Conservation (phyloP, 2,329 filamentous ascomycete species). For the Trichoderma lentiforme region DNA sequence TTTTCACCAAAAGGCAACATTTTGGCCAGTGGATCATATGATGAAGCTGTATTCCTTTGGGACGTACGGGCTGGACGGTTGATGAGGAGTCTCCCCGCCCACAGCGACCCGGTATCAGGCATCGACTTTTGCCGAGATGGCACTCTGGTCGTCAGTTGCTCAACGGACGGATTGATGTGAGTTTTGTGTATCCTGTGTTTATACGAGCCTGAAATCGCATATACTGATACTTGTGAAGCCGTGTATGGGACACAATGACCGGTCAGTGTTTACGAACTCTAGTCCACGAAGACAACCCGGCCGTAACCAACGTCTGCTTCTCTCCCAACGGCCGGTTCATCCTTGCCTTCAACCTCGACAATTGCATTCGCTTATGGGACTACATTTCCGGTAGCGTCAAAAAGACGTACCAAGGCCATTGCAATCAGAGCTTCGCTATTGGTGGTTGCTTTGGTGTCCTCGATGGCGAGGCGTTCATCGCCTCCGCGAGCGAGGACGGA, state of each 20-base stretch:
- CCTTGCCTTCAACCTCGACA: conserved; percentile 87
- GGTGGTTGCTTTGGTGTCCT: conserved; percentile 73
- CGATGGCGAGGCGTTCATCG: conserved; percentile 58
- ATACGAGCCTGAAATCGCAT: not conserved
- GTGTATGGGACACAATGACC: conserved; percentile 93
- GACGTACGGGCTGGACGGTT: conserved; percentile 83
- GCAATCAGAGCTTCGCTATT: conserved; percentile 81
- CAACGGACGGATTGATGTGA: conserved; percentile 83
- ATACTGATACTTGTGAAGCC: conserved; percentile 40
- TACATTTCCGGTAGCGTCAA: conserved; percentile 88
- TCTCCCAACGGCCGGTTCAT: conserved; percentile 92
- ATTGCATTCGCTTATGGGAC: conserved; percentile 88
- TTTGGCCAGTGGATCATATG: conserved; percentile 89
- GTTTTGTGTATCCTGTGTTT: conserved; percentile 28
- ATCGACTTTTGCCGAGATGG: conserved; percentile 93
- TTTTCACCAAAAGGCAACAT: conserved; percentile 99
- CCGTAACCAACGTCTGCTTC: conserved; percentile 86
- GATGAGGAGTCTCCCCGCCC: conserved; percentile 88
- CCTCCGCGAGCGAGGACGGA: conserved; percentile 84
- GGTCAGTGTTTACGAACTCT: conserved; percentile 93
- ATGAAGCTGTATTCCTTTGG: conserved; percentile 96
- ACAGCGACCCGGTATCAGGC: conserved; percentile 89
- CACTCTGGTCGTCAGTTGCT: conserved; percentile 86
- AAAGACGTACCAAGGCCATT: conserved; percentile 95
- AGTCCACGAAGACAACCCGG: conserved; percentile 92